Evolutionary conservation across 139 green algal species (phyloP), one percentile per base, ranked within the genome.

Genomic region (Chlorella sp.): DNA sequence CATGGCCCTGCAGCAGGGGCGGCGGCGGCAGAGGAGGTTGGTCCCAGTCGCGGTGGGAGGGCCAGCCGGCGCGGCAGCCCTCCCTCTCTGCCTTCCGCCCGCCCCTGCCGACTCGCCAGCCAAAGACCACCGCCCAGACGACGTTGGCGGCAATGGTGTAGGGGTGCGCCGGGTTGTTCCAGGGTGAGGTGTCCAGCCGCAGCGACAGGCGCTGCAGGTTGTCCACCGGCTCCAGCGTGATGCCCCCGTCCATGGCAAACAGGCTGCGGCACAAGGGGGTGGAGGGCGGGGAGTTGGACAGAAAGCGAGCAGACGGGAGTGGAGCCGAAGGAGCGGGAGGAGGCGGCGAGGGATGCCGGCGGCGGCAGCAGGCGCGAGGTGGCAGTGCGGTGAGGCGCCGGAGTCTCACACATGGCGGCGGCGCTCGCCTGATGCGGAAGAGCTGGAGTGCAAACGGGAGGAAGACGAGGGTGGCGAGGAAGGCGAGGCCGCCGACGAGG

Each of bases 121-220:
- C 73, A 38, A 79, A 65, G 8, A 79, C 29, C 9, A 73, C 21
- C 2, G 40, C 40, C 73, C 73, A 79, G 31, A 63, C 63, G 1
- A 73, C 29, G 63, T 79, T 79, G 48, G 63, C 73, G 5, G 51
- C 63, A 14, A 79, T 79, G 38, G 73, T 79, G 36, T 63, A 79
- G 19, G 73, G 73, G 48, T 73, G 65, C 2, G 65, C 48, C 2
- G 73, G 73, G 62, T 79, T 79, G 50, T 46, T 41, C 63, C 50
- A 67, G 63, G 42, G 48, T 1, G 12, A 27, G 0, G n/a, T 50
- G 50, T 79, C 62, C 38, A 58, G 45, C 6, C 33, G 14, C 0
- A 71, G 8, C 1, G 60, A 71, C 25, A 79, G 31, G 40, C 67
- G 46, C 0, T 65, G 2, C 14, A 64, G 25, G 2, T 79, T 17